Evolutionary conservation across 2,329 filamentous ascomycete species (phyloP), one percentile per base, ranked within the genome.

Genomic region (Stagonosporopsis cucurbitacearum): DNA sequence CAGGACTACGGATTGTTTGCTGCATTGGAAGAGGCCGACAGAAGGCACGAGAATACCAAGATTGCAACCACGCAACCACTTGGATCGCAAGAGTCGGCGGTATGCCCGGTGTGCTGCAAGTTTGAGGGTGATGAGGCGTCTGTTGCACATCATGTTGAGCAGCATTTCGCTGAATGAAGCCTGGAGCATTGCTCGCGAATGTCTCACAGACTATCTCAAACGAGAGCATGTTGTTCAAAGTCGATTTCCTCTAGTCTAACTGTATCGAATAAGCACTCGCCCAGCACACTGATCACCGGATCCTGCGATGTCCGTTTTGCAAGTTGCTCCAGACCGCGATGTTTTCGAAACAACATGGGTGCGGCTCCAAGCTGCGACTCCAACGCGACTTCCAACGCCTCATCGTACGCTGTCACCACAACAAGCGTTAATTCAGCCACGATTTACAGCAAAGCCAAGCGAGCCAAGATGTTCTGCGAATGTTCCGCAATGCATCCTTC

Each of bases 91-190:
- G 39, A 62, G 47, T 73, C 59, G 25, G 76, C 65, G 43, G 72
- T 50, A 6, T 91, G 88, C 69, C 88, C 88, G 0, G 84, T 91
- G 1, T 91, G 88, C 68, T 80, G 80, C 3, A 74, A 67, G 0
- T 91, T 91, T 70, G 81, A 88, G 62, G 88, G 88, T 1, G 88
- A 91, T 62, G 88, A 88, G 64, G 77, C 78, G 0, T 88, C 88
- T 8, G 86, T 91, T 9, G 84, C 84, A 9, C 81, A 88, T 72
- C 88, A 91, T 65, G 86, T 91, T 55, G 83, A 84, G 23, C 71
- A 66, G 3, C 86, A 88, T 68, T 86, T 88, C 62, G 57, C 46
- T 20, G 59, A 57, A 22, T 54, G 25, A 50, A 28, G 32, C 36
- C 22, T 41, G 35, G n/a, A 19, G 19, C 48, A 48, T 35, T n/a